Evolutionary conservation across 352 stramenopile species (phyloP).

Genomic region (Phytophthora melonis): DNA sequence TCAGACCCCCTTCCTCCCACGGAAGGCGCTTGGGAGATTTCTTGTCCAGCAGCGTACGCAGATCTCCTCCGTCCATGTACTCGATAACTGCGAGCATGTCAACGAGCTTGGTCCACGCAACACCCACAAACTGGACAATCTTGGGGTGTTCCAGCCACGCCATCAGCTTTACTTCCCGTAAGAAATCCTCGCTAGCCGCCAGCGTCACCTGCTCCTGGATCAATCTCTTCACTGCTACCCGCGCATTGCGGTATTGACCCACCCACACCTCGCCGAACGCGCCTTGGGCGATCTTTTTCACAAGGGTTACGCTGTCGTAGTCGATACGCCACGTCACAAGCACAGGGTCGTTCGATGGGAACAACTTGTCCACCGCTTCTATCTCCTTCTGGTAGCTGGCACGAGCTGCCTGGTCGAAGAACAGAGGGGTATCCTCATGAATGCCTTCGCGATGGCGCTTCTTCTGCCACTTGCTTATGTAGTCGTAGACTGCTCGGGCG

Average conservation of each 20-base stretch:
- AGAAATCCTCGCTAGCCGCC: slow-evolving; percentile 67
- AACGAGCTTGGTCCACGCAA: slow-evolving; percentile 74
- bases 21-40: slow-evolving; percentile 39
- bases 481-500: slow-evolving; percentile 53
- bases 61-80: slow-evolving; percentile 75
- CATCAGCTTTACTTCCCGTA: slow-evolving; percentile 79
- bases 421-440: slow-evolving; percentile 77
- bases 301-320: slow-evolving; percentile 71
- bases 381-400: slow-evolving; percentile 69
- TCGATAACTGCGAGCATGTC: slow-evolving; percentile 78
- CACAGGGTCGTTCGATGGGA: slow-evolving; percentile 75
- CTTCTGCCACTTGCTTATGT: slow-evolving; percentile 45
- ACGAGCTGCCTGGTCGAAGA: slow-evolving; percentile 75
- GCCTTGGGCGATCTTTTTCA: slow-evolving; percentile 72
- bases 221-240: slow-evolving; percentile 70
- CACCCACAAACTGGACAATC: slow-evolving; percentile 73
- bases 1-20: slow-evolving; percentile 37
- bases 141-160: slow-evolving; percentile 76
- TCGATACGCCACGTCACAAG: slow-evolving; percentile 78
- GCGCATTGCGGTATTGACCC: slow-evolving; percentile 64
- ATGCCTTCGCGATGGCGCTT: slow-evolving; percentile 56
- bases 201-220: slow-evolving; percentile 55
- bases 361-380: slow-evolving; percentile 65
- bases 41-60: slow-evolving; percentile 62
- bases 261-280: slow-evolving; percentile 82